A percentile compares a stretch with the other conserved stretches of the same genome.
phyloP scores from a whole-genome alignment of 2,329 filamentous ascomycete genomes.

The Fusarium sublunatum region DNA sequence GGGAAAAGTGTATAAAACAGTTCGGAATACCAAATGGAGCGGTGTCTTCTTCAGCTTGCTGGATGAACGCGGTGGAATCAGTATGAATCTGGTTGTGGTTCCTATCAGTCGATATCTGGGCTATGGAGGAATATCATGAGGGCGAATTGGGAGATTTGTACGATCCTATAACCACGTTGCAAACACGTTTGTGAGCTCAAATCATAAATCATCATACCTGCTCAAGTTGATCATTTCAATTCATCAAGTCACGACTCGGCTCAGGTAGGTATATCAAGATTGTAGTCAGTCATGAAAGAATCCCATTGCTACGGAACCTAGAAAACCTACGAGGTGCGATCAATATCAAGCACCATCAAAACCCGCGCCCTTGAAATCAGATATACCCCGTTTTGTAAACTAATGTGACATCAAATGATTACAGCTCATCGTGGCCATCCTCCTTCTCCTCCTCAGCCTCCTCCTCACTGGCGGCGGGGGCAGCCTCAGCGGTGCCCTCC shows the following conservation, averaged over 20 bases:
- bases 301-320: conserved; percentile 46
- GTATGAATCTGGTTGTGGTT: conserved; percentile 14
- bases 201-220: conserved; percentile 5
- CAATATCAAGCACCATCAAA: conserved; percentile 45
- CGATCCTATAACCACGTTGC: conserved; percentile 25
- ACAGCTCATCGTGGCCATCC: conserved; percentile 79
- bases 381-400: conserved; percentile 47
- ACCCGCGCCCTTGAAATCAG: conserved; percentile 51
- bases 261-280: conserved; percentile 8
- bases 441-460: conserved; percentile 59
- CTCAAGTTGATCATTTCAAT: not conserved
- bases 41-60: conserved; percentile 10
- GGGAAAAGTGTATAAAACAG: conserved; percentile 39
- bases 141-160: conserved; percentile 17
- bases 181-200: conserved; percentile 27
- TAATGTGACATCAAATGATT: conserved; percentile 56
- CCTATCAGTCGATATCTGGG: conserved; percentile 8
- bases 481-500: conserved; percentile 66
- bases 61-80: conserved; percentile 25
- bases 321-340: conserved; percentile 43
- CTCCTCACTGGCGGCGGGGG: conserved; percentile 64
- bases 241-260: not conserved
- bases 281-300: conserved; percentile 40
- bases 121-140: conserved; percentile 10
- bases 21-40: conserved; percentile 7